Evolutionary conservation across 2,329 filamentous ascomycete species (phyloP).

Genomic region (Alternaria infectoria): DNA sequence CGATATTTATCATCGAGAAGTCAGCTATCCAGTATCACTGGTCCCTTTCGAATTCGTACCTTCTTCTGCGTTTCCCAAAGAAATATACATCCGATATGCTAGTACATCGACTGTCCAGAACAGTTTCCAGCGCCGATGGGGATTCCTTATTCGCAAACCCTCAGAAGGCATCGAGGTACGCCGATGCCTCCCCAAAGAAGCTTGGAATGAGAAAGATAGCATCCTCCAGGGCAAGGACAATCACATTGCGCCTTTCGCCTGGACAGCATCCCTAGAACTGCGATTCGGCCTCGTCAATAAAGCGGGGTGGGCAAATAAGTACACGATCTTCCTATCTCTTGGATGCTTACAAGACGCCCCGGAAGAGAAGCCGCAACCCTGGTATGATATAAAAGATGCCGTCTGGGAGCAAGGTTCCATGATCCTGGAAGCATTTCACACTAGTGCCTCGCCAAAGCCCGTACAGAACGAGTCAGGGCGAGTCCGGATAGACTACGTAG

Average conservation of each 20-base stretch:
- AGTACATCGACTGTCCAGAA: conserved; percentile 2
- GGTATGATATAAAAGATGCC: conserved; percentile 13
- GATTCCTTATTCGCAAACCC: conserved; percentile 15
- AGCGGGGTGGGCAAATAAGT: neutral
- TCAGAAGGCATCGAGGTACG: neutral
- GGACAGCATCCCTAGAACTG: neutral
- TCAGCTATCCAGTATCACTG: neutral
- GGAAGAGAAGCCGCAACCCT: conserved; percentile 1
- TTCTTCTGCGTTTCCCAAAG: neutral
- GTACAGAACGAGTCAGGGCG: too few species aligned
- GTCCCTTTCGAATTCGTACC: neutral
- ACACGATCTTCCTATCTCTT: conserved; percentile 2
- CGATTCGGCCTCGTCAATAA: neutral
- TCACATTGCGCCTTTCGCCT: neutral
- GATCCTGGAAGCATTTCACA: neutral
- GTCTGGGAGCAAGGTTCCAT: neutral
- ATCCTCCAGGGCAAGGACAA: conserved; percentile 14
- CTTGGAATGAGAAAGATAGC: conserved; percentile 12
- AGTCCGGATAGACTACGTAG: too few species aligned
- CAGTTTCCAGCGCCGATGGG: conserved; percentile 9
- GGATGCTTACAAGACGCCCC: conserved; percentile 1
- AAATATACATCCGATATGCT: conserved; percentile 22
- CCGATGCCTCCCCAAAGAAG: neutral
- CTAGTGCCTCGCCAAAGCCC: neutral
- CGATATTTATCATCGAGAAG: conserved; percentile 14